Base-by-base conservation (phyloP, 208 protist genomes). In the Trypanosoma scelopori region DNA sequence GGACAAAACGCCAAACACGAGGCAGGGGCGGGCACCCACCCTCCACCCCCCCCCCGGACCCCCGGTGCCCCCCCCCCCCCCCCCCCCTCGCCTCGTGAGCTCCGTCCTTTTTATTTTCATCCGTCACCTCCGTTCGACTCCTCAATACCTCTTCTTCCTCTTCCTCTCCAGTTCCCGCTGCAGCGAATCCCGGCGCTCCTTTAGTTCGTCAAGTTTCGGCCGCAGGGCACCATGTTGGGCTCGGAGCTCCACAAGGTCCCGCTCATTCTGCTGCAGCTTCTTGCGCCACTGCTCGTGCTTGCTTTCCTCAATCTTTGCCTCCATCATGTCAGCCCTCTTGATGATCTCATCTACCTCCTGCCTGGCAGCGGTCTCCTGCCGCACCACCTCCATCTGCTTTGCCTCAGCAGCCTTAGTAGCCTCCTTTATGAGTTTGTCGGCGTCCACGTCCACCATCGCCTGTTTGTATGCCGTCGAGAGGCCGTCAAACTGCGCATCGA, bases 291-390 rank as follows among this genome's bases (percentile, higher is more conserved):
- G 65, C 0, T 12, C 32, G 11, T 62, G 67, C 45, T 86, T 82
- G 46, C 74, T 79, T 16, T 66, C 72, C 1, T 49, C 64, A 15
- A 90, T 72, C 41, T 58, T 52, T 48, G 52, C 59, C 65, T 81
- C 60, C 81, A 89, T 89, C 45, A 69, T 60, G 23, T 53, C 64
- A 5, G 81, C 59, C 51, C 74, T 64, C 42, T 67, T 27, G n/a
- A 46, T 64, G 0, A 59, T 53, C 12, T 42, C 70, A 25, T 72
- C 64, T 4, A 59, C 46, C 27, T 68, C 57, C 18, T 62, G 42
- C 62, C 73, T 60, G 37, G 62, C 56, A 12, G 5, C 59, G 9
- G 70, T 59, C 20, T 83, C 28, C 39, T 55, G 42, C 16, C 46
- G 39, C 48, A 70, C 61, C 25, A 48, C 58, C 12, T 32, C 52